Evolutionary conservation across 2,329 filamentous ascomycete genomes (phyloP).

Genomic region (Sclerotiophoma versabilis): DNA sequence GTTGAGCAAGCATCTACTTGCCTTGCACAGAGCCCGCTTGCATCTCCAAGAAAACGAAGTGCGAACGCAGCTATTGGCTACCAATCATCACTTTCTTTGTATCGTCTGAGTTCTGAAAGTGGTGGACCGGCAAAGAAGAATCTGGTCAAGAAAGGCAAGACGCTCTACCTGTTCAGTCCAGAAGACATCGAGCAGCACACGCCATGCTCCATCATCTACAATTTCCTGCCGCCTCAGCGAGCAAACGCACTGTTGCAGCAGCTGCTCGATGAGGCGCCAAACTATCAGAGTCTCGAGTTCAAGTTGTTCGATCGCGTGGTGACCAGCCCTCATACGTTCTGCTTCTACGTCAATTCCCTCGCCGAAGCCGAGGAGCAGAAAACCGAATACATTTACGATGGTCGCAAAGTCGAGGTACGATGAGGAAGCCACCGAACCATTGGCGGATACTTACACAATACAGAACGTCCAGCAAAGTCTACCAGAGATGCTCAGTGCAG

Average conservation of each 20-base stretch:
- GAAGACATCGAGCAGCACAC: constrained; percentile 82
- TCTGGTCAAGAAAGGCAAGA: constrained; percentile 78
- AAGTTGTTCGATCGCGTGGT: constrained; percentile 90
- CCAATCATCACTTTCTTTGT: constrained; percentile 53
- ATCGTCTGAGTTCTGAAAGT: constrained; percentile 22
- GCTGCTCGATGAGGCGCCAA: constrained; percentile 74
- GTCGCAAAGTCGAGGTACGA: constrained; percentile 69
- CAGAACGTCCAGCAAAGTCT: constrained; percentile 77
- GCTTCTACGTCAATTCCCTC: constrained; percentile 80
- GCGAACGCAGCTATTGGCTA: constrained; percentile 42
- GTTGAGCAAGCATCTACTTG: constrained; percentile 69
- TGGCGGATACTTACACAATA: neutral
- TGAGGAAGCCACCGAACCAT: too few species aligned
- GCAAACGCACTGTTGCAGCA: constrained; percentile 79
- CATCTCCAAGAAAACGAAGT: constrained; percentile 44
- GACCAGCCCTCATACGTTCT: constrained; percentile 80
- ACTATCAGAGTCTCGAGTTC: constrained; percentile 76
- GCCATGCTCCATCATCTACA: constrained; percentile 90
- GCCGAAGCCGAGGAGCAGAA: constrained; percentile 74
- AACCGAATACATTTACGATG: constrained; percentile 86
- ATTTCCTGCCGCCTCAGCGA: constrained; percentile 76
- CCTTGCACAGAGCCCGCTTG: constrained; percentile 52
- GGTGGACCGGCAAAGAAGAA: constrained; percentile 44
- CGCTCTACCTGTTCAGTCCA: constrained; percentile 82
- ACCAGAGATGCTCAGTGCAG: constrained; percentile 74